Conservation (phyloP, 2,329 filamentous ascomycete species). For the Penicillium sp. region DNA sequence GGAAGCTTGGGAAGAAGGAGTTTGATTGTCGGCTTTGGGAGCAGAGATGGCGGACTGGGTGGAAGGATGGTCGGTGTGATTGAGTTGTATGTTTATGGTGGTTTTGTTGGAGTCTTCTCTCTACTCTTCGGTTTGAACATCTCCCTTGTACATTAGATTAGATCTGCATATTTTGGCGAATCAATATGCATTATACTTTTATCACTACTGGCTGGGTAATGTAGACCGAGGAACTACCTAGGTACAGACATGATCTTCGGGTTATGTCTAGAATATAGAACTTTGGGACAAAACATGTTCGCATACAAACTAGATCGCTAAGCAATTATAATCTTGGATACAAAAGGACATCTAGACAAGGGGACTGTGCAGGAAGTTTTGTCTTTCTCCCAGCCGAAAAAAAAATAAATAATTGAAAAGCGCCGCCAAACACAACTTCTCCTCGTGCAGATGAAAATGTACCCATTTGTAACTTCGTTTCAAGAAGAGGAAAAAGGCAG, state of each 20-base stretch:
- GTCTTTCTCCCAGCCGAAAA: constrained; percentile 19
- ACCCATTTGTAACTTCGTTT: constrained; percentile 31
- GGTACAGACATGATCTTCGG: too few relatives aligned
- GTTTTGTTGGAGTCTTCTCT: constrained; percentile 4
- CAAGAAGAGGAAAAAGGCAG: constrained; percentile 21
- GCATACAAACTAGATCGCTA: constrained; percentile 35
- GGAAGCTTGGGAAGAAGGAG: constrained; percentile 80
- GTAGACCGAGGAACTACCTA: not conserved
- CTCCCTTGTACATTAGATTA: constrained; percentile 17
- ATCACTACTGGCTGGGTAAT: not conserved
- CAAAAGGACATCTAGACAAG: constrained; percentile 34
- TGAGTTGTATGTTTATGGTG: constrained; percentile 29
- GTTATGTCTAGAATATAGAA: not conserved
- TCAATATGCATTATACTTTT: constrained; percentile 1
- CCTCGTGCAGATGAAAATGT: constrained; percentile 19
- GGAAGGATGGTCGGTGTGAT: constrained; percentile 66
- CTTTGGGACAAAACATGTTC: constrained; percentile 15
- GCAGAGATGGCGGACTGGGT: constrained; percentile 91
- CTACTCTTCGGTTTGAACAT: constrained; percentile 10
- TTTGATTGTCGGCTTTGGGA: constrained; percentile 93
- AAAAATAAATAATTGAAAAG: constrained; percentile 10
- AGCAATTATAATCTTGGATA: constrained; percentile 35
- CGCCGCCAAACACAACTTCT: constrained; percentile 27
- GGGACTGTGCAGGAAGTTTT: constrained; percentile 20
- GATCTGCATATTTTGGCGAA: constrained; percentile 6